Evolutionary conservation across 1,284 basidiomycete genomes (phyloP), one percentile per base, ranked within the genome.

Genomic region (Sutorius eximius): DNA sequence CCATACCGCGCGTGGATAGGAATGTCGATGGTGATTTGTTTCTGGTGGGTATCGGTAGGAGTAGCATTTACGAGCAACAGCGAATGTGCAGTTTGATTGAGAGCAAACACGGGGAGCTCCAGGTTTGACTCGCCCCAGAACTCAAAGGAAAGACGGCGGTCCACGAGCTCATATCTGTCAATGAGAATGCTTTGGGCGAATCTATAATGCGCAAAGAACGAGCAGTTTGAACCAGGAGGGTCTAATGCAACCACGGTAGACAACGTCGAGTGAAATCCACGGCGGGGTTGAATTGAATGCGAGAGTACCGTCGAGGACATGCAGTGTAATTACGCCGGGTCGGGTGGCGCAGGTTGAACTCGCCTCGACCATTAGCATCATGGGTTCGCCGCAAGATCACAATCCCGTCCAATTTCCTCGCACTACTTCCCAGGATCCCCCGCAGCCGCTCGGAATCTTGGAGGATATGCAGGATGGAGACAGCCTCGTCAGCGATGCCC

Each of bases 81-180:
- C 3, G 59, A 60, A 3, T 46, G 41, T 50, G 51, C 45, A 3
- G 59, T 36, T 50, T 61, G 66, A 37, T 66, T 29, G 4, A 72
- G 59, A 41, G 64, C 69, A n/a, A 71, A 71, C 12, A 60, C 66
- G 38, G 68, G 68, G n/a, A 72, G 67, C 24, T 70, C 68, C 41
- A 70, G 55, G 54, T 71, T 61, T 24, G 71, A 57, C 49, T 69
- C 62, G 15, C 68, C 71, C 61, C 67, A 61, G 54, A 73, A 55
- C 48, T 70, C 69, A 38, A 72, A 72, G 33, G 53, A 49, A 45
- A 71, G 55, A 27, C 37, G 42, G 49, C 38, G 67, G 58, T 69
- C 66, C 2, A 42, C 8, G 55, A 70, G 69, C 45, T 70, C 71
- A 52, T 72, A 56, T 49, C 54, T 56, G 59, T 70, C 68, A 32